Conservation (phyloP, 345 rosid species). For the Eucalyptus marginata region DNA sequence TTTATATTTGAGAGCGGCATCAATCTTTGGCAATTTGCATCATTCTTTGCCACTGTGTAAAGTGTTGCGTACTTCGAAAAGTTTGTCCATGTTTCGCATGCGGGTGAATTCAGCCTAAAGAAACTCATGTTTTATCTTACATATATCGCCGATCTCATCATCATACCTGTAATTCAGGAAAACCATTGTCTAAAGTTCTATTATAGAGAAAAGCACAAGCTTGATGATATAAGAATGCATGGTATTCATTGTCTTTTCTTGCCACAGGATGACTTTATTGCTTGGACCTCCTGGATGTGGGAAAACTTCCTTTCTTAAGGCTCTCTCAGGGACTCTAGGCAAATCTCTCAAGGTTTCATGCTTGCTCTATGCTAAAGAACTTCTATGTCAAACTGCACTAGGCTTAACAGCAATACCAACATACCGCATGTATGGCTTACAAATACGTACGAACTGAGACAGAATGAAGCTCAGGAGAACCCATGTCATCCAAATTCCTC, state of each 20-base stretch:
- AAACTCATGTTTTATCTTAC: not conserved
- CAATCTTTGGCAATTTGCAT: not conserved
- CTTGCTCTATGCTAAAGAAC: not conserved
- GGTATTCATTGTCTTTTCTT: not conserved
- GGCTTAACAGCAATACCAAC: not conserved
- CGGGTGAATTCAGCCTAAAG: not conserved
- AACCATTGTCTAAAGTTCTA: not conserved
- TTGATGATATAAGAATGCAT: not conserved
- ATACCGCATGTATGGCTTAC: not conserved
- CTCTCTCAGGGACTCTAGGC: constrained; percentile 52
- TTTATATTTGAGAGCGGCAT: not conserved
- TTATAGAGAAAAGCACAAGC: not conserved
- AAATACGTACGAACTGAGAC: not conserved
- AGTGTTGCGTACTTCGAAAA: not conserved
- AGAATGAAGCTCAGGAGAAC: not conserved
- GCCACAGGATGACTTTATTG: constrained; percentile 45
- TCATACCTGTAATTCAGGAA: not conserved
- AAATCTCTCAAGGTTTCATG: constrained; percentile 34
- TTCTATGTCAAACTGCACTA: not conserved
- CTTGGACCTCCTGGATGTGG: constrained; percentile 90
- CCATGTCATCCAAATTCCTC: not conserved
- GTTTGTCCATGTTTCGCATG: not conserved
- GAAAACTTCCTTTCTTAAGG: constrained; percentile 51
- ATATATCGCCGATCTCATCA: not conserved
- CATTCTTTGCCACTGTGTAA: not conserved